A percentile compares a stretch with the other conserved stretches of the same genome.
Evolutionary conservation across 768 basidiomycete species (phyloP).

Genomic region (Suillus subalutaceus): DNA sequence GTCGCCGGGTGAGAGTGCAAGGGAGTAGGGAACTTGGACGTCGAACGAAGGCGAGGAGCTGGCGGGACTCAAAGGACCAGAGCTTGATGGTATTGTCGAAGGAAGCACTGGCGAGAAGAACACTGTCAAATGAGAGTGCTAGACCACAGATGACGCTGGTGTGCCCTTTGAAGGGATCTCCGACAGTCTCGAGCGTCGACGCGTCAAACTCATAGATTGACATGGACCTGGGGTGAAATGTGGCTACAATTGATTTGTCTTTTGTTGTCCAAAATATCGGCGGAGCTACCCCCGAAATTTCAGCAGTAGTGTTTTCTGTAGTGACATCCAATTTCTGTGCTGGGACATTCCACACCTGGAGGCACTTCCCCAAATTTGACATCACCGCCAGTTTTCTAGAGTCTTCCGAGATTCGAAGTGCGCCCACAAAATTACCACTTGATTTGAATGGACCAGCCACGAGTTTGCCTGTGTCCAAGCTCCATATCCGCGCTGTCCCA

Average conservation of each 20-base stretch:
- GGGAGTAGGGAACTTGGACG: neutral
- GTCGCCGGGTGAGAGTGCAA: neutral
- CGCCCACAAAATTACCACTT: rapidly evolving
- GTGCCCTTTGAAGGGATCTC: neutral
- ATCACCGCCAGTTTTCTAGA: neutral
- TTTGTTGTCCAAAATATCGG: neutral
- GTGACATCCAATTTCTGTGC: neutral
- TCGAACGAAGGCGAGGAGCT: neutral
- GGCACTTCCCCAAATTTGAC: neutral
- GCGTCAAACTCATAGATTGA: too few relatives aligned
- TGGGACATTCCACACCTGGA: neutral
- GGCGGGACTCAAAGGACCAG: neutral
- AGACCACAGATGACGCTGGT: rapidly evolving
- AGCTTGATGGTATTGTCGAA: neutral
- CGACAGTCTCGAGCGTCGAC: neutral
- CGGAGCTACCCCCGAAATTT: too few relatives aligned
- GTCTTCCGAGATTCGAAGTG: neutral
- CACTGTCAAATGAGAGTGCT: neutral
- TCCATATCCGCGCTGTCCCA: neutral
- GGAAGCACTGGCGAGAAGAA: neutral
- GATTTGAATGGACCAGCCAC: neutral
- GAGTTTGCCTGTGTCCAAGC: neutral
- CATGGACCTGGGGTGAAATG: too few relatives aligned
- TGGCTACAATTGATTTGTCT: too few relatives aligned
- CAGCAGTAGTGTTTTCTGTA: neutral